Evolutionary conservation across 2,329 filamentous ascomycete genomes (phyloP), one percentile per base, ranked within the genome.

Genomic region (Penicillium oxalicum): DNA sequence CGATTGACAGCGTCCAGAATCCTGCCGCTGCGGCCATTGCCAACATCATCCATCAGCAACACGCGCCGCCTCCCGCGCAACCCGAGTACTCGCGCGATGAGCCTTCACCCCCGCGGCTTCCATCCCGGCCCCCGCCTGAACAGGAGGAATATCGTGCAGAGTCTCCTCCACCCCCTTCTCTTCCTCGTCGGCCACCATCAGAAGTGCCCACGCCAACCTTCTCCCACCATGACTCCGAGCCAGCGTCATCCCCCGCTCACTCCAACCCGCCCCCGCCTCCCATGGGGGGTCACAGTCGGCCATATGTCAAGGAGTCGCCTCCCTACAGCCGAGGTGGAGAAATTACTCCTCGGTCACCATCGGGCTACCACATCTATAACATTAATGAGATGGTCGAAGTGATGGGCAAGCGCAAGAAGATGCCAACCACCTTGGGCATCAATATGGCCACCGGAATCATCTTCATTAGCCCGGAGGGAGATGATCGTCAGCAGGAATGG

Each of bases 301-400:
- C 71, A 71, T 60, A 58, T 29, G 70, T 79, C 26, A 67, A 73
- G 49, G 70, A 76, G 42, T 82, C 80, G 2, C 79, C 79, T 27
- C 78, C 80, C 6, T 76, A 77, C 58, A 80, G 77, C 56, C 64
- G 79, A 60, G 69, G 70, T 42, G 65, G 71, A 26, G 72, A 77
- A 48, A 71, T 76, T 43, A 72, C 78, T 2, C 73, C 76, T 25
- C 65, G 69, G 28, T 84, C 85, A 2, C 87, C 88, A 4, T 87
- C 88, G 13, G 88, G 88, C 2, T 97, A 91, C 64, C 91, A 94
- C 64, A 77, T 97, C 68, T 97, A 96, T 72, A 96, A 95, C 61
- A 91, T 97, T 61, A 95, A 91, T 65, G 91, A 97, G 71, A 95
- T 95, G 87, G 82, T 95, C 4, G 91, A 90, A n/a, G 83, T 93